Evolutionary conservation across 2,329 filamentous ascomycete species (phyloP), one percentile per base, ranked within the genome.

Genomic region (Colletotrichum abscissum): DNA sequence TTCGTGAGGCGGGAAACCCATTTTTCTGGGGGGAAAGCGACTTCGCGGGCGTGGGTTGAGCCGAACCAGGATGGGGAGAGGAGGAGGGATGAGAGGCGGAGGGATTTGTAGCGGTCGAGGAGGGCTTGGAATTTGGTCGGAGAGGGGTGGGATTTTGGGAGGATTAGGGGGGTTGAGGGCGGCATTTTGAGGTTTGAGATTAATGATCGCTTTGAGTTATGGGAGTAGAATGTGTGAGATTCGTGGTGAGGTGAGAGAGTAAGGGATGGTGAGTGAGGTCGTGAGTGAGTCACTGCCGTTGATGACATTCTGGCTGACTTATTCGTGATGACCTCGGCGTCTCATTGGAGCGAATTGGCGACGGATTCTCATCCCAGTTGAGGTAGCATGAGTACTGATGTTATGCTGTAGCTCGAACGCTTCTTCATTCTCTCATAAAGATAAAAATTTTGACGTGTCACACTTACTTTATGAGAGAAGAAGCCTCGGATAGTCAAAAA

Each of bases 1-100:
- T 67, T 64, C 6, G 62, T 1, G 14, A 75, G 26, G 4, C 70
- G 65, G 4, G 42, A 59, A 12, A 14, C 42, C 73, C 73, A 75
- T 22, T 35, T 59, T 0, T 73, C 70, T 16, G 42, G 24, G 16
- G 65, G 24, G 26, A 70, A 67, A 11, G n/a, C 52, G 24, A n/a
- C 65, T 26, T 75, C 73, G n/a, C 66, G 62, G 16, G 73, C 70
- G 35, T 69, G 54, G 2, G 69, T 69, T 3, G 73, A 69, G 3
- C 69, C 70, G 54, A 73, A 75, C 24, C 22, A 59, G 12, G 60
- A 57, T 1, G 73, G 73, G 1, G 70, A 73, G 11, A 66, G 70
- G 28, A 22, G 56, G 28, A 75, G 62, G 9, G 73, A 66, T 8
- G 55, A 9, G 8, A 75, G 73, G 35, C 70, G 73, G 54, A 73